A percentile compares a stretch with the other conserved stretches of the same genome.
Evolutionary conservation across 129 eudicot genomes (phyloP).

Genomic region (Tanacetum coccineum): DNA sequence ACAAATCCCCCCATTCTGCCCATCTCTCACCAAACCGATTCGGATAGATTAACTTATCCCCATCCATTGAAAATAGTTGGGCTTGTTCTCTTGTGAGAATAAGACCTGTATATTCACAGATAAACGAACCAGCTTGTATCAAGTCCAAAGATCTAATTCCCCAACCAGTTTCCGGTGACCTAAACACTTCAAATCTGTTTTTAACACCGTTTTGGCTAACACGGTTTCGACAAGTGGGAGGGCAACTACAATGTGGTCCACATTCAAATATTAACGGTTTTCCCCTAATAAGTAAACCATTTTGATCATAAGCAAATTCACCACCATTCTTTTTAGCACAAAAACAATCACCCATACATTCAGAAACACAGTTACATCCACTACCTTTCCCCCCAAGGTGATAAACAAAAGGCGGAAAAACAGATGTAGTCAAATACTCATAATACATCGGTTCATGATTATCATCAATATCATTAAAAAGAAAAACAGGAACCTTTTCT

Average conservation of each 20-base stretch:
- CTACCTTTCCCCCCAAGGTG: slow-evolving; percentile 21
- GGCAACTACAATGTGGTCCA: slow-evolving; percentile 65
- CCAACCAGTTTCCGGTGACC: slow-evolving; percentile 76
- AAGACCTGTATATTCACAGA: slow-evolving; percentile 43
- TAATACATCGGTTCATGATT: slow-evolving; percentile 52
- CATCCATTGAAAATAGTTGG: slow-evolving; percentile 44
- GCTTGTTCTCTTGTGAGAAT: slow-evolving; percentile 55
- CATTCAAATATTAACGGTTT: slow-evolving; percentile 69
- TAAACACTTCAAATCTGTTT: slow-evolving; percentile 61
- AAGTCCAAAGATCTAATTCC: slow-evolving; percentile 73
- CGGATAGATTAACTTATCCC: slow-evolving; percentile 55
- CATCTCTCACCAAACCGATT: slow-evolving; percentile 66
- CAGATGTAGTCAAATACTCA: slow-evolving; percentile 50
- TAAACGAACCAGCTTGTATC: slow-evolving; percentile 46
- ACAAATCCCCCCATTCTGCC: slow-evolving; percentile 87
- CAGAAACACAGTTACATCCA: slow-evolving; percentile 63
- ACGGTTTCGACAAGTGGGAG: slow-evolving; percentile 62
- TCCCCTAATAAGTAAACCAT: slow-evolving; percentile 54
- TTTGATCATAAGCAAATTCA: slow-evolving; percentile 58
- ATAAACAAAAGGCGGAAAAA: slow-evolving; percentile 59
- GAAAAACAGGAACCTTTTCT: slow-evolving; percentile 53
- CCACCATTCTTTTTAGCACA: slow-evolving; percentile 71
- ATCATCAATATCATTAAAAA: slow-evolving; percentile 62
- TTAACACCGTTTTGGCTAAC: slow-evolving; percentile 61
- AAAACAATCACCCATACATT: slow-evolving; percentile 52